Evolutionary conservation across 495 filamentous ascomycete species (phyloP).

Genomic region (Podospora anserina): DNA sequence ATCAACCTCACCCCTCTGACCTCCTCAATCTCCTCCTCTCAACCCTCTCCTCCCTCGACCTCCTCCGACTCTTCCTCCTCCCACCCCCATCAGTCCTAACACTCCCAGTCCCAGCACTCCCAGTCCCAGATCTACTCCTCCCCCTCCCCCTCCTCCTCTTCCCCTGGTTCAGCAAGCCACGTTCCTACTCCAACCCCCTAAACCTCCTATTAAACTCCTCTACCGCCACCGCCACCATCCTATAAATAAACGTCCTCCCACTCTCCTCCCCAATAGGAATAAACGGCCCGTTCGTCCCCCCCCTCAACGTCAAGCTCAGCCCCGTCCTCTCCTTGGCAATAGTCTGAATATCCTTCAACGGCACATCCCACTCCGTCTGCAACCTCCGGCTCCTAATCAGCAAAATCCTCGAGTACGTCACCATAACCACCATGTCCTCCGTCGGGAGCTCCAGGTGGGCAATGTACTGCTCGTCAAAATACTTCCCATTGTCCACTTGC

Average conservation of each 20-base stretch:
- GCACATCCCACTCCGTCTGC: slow-evolving; percentile 90
- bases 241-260: slow-evolving; percentile 79
- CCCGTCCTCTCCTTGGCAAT: slow-evolving; percentile 96
- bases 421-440: slow-evolving; percentile 90
- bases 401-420: slow-evolving; percentile 90
- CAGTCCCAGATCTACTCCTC: neutral
- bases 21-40: too few species aligned
- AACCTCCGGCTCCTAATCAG: slow-evolving; percentile 81
- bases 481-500: slow-evolving; percentile 92
- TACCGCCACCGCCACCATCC: slow-evolving; percentile 55
- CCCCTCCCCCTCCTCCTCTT: neutral
- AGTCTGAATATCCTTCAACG: slow-evolving; percentile 91
- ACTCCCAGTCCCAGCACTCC: neutral
- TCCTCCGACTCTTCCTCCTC: neutral
- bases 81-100: neutral
- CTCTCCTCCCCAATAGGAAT: slow-evolving; percentile 90
- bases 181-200: slow-evolving; percentile 39
- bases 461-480: slow-evolving; percentile 96
- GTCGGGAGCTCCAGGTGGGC: slow-evolving; percentile 88
- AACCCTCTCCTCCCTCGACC: too few species aligned
- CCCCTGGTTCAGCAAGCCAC: neutral
- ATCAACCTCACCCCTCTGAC: too few species aligned
- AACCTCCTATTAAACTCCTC: slow-evolving; percentile 58
- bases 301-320: slow-evolving; percentile 81
- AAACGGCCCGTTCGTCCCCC: slow-evolving; percentile 89